Conservation (phyloP, 1,284 basidiomycete species). For the Tilletia caries region DNA sequence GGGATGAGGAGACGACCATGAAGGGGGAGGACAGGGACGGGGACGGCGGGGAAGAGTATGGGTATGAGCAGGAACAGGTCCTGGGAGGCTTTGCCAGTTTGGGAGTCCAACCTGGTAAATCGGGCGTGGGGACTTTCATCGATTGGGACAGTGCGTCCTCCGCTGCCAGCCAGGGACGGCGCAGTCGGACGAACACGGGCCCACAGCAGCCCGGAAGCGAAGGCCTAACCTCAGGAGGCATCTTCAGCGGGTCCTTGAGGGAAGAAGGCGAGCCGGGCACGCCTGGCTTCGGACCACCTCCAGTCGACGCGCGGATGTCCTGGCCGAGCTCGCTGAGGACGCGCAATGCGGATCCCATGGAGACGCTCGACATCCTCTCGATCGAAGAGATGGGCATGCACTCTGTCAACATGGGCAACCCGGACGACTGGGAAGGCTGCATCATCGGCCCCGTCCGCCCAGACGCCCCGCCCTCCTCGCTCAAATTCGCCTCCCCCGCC, state of each 20-base stretch:
- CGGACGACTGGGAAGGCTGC: conserved; percentile 42
- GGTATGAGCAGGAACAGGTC: conserved; percentile 17
- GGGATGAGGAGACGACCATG: no score
- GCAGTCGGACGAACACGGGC: neutral
- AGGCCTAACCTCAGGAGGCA: neutral
- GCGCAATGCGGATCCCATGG: conserved; percentile 29
- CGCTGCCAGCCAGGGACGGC: neutral
- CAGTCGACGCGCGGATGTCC: neutral
- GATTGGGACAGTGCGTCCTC: conserved; percentile 4
- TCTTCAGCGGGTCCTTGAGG: neutral
- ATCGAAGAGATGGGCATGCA: conserved; percentile 47
- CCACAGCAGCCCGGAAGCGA: no score
- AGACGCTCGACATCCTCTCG: conserved; percentile 41
- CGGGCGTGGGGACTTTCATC: no score
- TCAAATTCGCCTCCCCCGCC: neutral
- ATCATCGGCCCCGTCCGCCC: conserved; percentile 19
- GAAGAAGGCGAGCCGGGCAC: no score
- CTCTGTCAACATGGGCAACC: conserved; percentile 41
- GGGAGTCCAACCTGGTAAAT: conserved; percentile 10
- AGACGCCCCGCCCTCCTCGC: conserved; percentile 3
- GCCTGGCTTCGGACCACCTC: no score
- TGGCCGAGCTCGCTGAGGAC: conserved; percentile 15
- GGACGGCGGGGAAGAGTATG: no score
- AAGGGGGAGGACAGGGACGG: no score
- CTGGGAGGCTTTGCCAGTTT: conserved; percentile 28